These are phyloP conservation scores for Pythium aphanidermatum DNA, from an alignment of 352 stramenopile species.

Conservation along the genomic window DNA sequence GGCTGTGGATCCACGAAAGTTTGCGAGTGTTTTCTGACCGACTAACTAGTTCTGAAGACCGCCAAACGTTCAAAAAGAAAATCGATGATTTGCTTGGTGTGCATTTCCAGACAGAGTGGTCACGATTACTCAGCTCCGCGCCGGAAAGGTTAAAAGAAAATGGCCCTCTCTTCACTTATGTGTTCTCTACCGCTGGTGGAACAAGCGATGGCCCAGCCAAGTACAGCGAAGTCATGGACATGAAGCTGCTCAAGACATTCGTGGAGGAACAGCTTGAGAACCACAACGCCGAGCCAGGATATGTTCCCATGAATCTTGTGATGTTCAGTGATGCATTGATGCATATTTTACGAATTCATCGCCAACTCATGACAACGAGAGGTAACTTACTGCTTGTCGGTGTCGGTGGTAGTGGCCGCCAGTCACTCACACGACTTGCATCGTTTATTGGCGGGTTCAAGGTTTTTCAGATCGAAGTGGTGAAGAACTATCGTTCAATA, in stretches of 20 bases:
- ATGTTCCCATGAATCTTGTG: constrained; percentile 87
- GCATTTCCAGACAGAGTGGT: constrained; percentile 80
- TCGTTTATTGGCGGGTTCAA: constrained; percentile 88
- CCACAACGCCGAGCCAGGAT: constrained; percentile 86
- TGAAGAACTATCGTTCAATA: constrained; percentile 89
- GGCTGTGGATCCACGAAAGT: constrained; percentile 90
- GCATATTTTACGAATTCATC: constrained; percentile 90
- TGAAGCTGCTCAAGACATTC: constrained; percentile 83
- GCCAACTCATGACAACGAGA: constrained; percentile 79
- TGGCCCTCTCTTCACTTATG: constrained; percentile 75
- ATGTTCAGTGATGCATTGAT: constrained; percentile 89
- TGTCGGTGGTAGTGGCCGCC: constrained; percentile 86
- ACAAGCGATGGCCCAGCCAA: constrained; percentile 26
- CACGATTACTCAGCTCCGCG: constrained; percentile 39
- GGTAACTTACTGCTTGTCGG: constrained; percentile 91
- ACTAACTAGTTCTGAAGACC: constrained; percentile 85
- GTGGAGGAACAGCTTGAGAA: constrained; percentile 90
- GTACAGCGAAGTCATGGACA: constrained; percentile 82
- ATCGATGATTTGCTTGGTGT: constrained; percentile 69
- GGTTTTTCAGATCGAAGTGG: constrained; percentile 91
- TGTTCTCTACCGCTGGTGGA: constrained; percentile 43
- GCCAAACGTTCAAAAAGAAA: constrained; percentile 86
- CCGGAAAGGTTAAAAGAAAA: constrained; percentile 75
- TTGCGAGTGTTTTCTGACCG: constrained; percentile 89
- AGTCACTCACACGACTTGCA: constrained; percentile 85